A percentile compares a stretch with the other conserved stretches of the same genome.
Conservation (phyloP, 305 asterid species). For the Caryopteris hybrid region DNA sequence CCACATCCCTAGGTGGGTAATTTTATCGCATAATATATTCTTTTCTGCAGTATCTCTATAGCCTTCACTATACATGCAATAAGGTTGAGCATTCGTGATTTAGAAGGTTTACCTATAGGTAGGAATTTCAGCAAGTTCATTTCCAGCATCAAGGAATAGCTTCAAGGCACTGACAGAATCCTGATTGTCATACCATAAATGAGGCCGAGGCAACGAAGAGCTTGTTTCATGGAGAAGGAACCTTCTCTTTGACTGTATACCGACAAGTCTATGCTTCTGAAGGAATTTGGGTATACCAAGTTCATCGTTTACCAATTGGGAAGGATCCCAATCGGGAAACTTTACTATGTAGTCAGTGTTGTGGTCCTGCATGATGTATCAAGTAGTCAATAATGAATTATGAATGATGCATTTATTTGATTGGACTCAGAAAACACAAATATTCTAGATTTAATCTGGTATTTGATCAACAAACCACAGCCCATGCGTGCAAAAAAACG, state of each 20-base stretch:
- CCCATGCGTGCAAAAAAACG: neutral
- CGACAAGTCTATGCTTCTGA: slow-evolving; percentile 34
- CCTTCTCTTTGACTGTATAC: slow-evolving; percentile 40
- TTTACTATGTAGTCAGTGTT: slow-evolving; percentile 84
- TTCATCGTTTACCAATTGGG: slow-evolving; percentile 22
- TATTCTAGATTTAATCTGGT: neutral
- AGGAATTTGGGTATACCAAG: slow-evolving; percentile 25
- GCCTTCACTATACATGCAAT: neutral
- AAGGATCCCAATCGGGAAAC: slow-evolving; percentile 92
- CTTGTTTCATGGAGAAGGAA: slow-evolving; percentile 54
- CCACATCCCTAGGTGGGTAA: neutral
- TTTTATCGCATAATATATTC: neutral
- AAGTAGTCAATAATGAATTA: neutral
- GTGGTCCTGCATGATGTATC: slow-evolving; percentile 60
- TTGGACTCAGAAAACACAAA: neutral
- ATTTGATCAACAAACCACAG: neutral
- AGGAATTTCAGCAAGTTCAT: slow-evolving; percentile 68
- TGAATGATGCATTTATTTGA: neutral
- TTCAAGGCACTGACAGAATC: slow-evolving; percentile 61
- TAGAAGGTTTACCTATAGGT: slow-evolving; percentile 63
- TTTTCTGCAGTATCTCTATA: neutral
- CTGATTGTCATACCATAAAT: slow-evolving; percentile 74
- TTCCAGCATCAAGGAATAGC: slow-evolving; percentile 85
- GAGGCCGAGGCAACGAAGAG: slow-evolving; percentile 66
- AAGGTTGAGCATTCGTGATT: neutral